These are phyloP conservation scores for Obba rivulosa DNA, from an alignment of 768 basidiomycete genomes.

Conservation along the genomic window DNA sequence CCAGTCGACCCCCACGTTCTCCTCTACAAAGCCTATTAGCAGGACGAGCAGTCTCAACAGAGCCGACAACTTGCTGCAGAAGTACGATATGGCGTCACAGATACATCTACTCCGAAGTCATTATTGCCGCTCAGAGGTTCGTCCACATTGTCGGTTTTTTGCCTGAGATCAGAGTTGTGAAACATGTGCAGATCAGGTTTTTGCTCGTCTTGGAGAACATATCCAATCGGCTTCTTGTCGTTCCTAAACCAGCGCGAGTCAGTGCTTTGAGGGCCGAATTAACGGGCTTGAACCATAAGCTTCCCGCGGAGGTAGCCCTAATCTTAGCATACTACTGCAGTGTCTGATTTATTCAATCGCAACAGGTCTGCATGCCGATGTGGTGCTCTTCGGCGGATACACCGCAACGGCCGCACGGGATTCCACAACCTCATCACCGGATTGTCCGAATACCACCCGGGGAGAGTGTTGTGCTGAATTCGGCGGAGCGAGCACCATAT, in stretches of 20 bases:
- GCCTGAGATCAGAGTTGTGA: not conserved
- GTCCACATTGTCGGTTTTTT: slow-evolving; percentile 15
- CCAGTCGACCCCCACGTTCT: slow-evolving; percentile 69
- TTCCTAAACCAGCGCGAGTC: slow-evolving; percentile 90
- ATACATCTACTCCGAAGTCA: slow-evolving; percentile 74
- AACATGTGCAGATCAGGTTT: slow-evolving; percentile 65
- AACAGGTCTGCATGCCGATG: slow-evolving; percentile 83
- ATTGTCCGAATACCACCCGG: slow-evolving; percentile 97
- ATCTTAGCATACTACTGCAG: not conserved
- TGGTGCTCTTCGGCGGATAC: slow-evolving; percentile 77
- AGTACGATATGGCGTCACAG: slow-evolving; percentile 65
- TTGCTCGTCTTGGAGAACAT: slow-evolving; percentile 87
- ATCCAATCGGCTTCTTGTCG: slow-evolving; percentile 83
- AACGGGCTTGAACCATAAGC: slow-evolving; percentile 90
- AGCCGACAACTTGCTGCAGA: slow-evolving; percentile 56
- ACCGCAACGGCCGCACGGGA: slow-evolving; percentile 30
- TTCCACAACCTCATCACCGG: slow-evolving; percentile 76
- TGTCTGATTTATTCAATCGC: slow-evolving; percentile 2
- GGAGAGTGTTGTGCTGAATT: slow-evolving; percentile 96
- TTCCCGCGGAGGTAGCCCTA: slow-evolving; percentile 80
- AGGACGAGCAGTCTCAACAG: slow-evolving; percentile 39
- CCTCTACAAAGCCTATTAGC: slow-evolving; percentile 39
- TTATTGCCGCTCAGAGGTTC: slow-evolving; percentile 82
- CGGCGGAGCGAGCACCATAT: slow-evolving; percentile 93
- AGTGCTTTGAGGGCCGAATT: slow-evolving; percentile 96